Conservation (phyloP, 345 rosid species). For the Euphorbia lathyris region DNA sequence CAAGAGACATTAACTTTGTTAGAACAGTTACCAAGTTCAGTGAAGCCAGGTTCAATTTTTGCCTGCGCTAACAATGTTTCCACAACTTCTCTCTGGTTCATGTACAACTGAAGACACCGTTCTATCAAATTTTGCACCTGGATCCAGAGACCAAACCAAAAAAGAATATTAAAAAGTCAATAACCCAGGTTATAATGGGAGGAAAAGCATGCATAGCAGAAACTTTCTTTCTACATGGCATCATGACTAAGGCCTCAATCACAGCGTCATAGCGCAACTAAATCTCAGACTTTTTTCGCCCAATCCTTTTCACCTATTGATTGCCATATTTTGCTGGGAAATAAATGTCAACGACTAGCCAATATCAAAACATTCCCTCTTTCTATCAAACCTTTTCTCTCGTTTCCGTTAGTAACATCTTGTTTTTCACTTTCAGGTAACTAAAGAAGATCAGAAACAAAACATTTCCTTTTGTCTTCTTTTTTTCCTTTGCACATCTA, state of each 20-base stretch:
- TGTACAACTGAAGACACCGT: slow-evolving; percentile 35
- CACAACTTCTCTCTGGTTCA: slow-evolving; percentile 34
- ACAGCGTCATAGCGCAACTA: not conserved
- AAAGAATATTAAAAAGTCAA: not conserved
- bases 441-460: not conserved
- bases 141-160: slow-evolving; percentile 3
- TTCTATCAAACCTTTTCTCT: too few relatives aligned
- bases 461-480: too few relatives aligned
- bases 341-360: not conserved
- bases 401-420: not conserved
- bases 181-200: not conserved
- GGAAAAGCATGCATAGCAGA: not conserved
- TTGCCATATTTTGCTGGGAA: not conserved
- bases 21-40: slow-evolving; percentile 31
- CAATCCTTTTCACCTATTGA: not conserved
- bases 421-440: not conserved
- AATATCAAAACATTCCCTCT: not conserved
- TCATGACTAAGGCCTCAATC: not conserved
- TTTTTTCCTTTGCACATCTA: too few relatives aligned
- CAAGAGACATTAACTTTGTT: not conserved
- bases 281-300: not conserved
- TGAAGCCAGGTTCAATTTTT: slow-evolving; percentile 38
- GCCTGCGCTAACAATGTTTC: slow-evolving; percentile 31
- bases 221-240: not conserved
- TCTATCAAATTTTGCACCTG: slow-evolving; percentile 40